Conservation (phyloP, 1,284 basidiomycete genomes). For the Cutaneotrichosporon curvatum region DNA sequence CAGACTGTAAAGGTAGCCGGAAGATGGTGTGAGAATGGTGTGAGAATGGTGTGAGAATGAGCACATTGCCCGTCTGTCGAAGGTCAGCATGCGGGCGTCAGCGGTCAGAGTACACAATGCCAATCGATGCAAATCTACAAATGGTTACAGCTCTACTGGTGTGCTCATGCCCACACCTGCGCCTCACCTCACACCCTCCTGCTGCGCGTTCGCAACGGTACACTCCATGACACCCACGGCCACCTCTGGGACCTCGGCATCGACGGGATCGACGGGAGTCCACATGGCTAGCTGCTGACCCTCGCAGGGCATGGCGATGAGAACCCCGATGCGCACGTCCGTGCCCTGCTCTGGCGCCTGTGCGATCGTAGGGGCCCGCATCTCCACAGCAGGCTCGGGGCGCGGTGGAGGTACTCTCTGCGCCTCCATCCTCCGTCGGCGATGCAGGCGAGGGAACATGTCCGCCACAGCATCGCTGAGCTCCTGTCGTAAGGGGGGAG, state of each 20-base stretch:
- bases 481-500: background rate
- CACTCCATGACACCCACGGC: conserved; percentile 32
- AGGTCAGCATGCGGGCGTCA: too few species aligned
- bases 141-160: too few species aligned
- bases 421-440: background rate
- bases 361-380: background rate
- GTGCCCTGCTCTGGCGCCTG: conserved; percentile 18
- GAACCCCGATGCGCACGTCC: conserved; percentile 33
- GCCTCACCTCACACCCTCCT: too few species aligned
- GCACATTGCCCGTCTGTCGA: too few species aligned
- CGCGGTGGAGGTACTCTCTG: background rate
- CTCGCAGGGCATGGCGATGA: conserved; percentile 35
- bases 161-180: too few species aligned
- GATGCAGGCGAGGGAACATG: conserved; percentile 6
- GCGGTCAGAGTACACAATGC: too few species aligned
- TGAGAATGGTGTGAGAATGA: too few species aligned
- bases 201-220: background rate
- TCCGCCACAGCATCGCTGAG: conserved; percentile 3
- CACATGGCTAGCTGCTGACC: conserved; percentile 16
- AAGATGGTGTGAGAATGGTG: too few species aligned
- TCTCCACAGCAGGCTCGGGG: background rate
- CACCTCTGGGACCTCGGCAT: conserved; percentile 31
- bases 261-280: conserved; percentile 20
- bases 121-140: too few species aligned
- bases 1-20: too few species aligned